Evolutionary conservation across 345 rosid species (phyloP).

Genomic region (Sisymbrium irio): DNA sequence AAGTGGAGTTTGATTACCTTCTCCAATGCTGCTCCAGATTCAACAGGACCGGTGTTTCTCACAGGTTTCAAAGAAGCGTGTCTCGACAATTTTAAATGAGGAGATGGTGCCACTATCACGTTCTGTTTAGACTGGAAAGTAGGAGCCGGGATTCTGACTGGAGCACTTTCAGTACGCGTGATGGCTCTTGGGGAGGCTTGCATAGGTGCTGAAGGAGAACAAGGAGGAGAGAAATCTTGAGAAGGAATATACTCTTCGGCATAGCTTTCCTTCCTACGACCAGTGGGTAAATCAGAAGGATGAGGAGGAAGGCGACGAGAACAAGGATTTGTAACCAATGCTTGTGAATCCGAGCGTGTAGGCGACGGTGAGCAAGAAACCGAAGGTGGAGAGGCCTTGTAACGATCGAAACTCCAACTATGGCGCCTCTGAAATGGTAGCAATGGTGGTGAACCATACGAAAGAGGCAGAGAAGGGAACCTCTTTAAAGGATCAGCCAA

Average conservation of each 20-base stretch:
- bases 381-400: constrained; percentile 65
- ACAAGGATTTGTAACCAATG: constrained; percentile 50
- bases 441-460: constrained; percentile 75
- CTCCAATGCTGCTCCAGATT: constrained; percentile 43
- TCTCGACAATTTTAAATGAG: constrained; percentile 49
- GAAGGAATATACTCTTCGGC: constrained; percentile 59
- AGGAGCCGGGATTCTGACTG: constrained; percentile 70
- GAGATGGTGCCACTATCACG: constrained; percentile 53
- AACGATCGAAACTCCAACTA: constrained; percentile 81
- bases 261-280: constrained; percentile 46
- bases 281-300: constrained; percentile 43
- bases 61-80: constrained; percentile 44
- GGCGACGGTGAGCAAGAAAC: constrained; percentile 82
- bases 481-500: constrained; percentile 81
- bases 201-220: constrained; percentile 71
- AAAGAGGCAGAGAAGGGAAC: constrained; percentile 70
- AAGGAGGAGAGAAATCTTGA: constrained; percentile 63
- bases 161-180: constrained; percentile 79
- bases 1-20: constrained; percentile 53
- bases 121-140: constrained; percentile 43
- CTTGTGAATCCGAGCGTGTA: constrained; percentile 64
- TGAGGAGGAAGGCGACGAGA: constrained; percentile 59
- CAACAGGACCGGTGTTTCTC: constrained; percentile 39
- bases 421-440: constrained; percentile 77
- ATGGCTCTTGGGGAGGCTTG: constrained; percentile 41